Evolutionary conservation across 2,329 filamentous ascomycete species (phyloP).

Genomic region (Colletotrichum coccodes): DNA sequence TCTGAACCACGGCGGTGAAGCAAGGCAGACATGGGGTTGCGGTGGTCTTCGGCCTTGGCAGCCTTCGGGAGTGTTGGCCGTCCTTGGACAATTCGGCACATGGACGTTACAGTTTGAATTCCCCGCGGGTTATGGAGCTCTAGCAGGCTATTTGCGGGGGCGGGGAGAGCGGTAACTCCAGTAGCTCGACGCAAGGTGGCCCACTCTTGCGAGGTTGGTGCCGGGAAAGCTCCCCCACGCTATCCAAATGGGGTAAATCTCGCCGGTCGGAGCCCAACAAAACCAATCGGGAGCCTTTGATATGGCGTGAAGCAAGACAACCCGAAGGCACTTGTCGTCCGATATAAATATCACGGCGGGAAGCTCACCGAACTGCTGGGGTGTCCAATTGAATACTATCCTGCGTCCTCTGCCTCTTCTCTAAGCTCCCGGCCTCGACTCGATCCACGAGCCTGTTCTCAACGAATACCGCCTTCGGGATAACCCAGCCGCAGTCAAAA

Average conservation of each 20-base stretch:
- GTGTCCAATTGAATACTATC: background rate
- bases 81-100: constrained; percentile 23
- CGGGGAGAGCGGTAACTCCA: constrained; percentile 3
- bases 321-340: constrained; percentile 7
- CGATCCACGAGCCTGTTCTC: background rate
- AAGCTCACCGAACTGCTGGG: background rate
- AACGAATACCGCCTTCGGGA: background rate
- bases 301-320: constrained; percentile 13
- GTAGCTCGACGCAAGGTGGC: constrained; percentile 16
- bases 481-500: background rate
- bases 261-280: constrained; percentile 24
- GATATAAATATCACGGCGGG: constrained; percentile 17
- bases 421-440: background rate
- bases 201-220: background rate
- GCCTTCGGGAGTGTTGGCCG: constrained; percentile 12
- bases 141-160: constrained; percentile 20
- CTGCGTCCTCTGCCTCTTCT: background rate
- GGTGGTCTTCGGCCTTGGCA: background rate
- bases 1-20: background rate
- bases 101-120: background rate
- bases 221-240: constrained; percentile 21
- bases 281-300: constrained; percentile 4
- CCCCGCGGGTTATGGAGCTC: constrained; percentile 12
- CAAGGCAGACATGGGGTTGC: background rate
- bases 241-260: constrained; percentile 24